Percentiles rank a stretch among this genome's conserved stretches.
These are phyloP conservation scores for Candida neerlandica DNA, from an alignment of 1,139 yeast genomes.

Conservation along the genomic window DNA sequence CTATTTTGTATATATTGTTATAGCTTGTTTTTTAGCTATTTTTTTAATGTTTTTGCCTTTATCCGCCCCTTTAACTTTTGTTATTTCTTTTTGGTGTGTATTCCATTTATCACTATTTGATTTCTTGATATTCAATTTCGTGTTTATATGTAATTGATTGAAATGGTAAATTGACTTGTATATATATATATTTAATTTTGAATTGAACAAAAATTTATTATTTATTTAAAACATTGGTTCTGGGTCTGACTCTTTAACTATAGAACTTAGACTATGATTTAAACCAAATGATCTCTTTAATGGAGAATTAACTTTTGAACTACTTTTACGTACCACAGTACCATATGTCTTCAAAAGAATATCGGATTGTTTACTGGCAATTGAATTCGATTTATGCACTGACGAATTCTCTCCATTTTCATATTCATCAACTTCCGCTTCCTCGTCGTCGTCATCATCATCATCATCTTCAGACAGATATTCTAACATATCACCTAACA, in stretches of 20 bases:
- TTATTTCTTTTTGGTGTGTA: neutral
- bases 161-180: constrained; percentile 2
- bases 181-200: constrained; percentile 1
- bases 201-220: neutral
- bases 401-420: neutral
- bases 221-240: neutral
- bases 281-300: constrained; percentile 13
- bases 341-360: constrained; percentile 13
- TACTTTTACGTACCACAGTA: constrained; percentile 10
- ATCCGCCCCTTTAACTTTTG: neutral
- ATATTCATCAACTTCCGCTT: constrained; percentile 1
- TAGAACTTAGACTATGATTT: constrained; percentile 12
- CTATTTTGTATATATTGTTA: constrained; percentile 10
- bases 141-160: constrained; percentile 1
- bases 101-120: neutral
- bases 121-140: neutral
- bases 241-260: neutral
- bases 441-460: constrained; percentile 6
- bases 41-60: constrained; percentile 4
- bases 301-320: constrained; percentile 4
- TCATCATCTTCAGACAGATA: constrained; percentile 38
- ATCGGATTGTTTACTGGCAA: constrained; percentile 8
- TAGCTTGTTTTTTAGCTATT: neutral
- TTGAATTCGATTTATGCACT: constrained; percentile 2
- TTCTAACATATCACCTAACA: constrained; percentile 51